Evolutionary conservation across 768 basidiomycete genomes (phyloP), one percentile per base, ranked within the genome.

Genomic region (Suillus clintonianus): DNA sequence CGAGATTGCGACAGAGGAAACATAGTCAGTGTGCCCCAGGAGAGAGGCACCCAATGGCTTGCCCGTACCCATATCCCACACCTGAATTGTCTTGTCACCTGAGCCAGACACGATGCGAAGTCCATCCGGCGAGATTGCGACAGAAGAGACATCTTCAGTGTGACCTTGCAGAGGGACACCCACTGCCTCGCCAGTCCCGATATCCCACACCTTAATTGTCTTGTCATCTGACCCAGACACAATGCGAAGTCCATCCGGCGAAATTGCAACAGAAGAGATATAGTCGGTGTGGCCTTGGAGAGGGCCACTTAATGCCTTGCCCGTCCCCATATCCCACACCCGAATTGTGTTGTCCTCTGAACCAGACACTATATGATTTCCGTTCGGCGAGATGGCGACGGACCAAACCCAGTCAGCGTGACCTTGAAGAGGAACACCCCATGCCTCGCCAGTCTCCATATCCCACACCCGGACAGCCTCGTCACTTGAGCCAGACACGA

Each of bases 161-260:
- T 65, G 64, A 1, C 48, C 64, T 36, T 5, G 19, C 27, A 65
- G 65, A 1, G 63, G 69, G 1, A 64, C 70, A 58, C 43, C 54
- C 63, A 74, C 43, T 8, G 65, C 62, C 30, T 65, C 69, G 3
- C 60, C 36, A 42, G 72, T 73, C 15, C 45, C 13, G 2, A 36
- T 36, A 55, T 55, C 27, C 53, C 53, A 55, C 53, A 55, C n/a
- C 3, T 24, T 27, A 8, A 55, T 14, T 3, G 37, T 37, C 10
- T 37, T 37, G 37, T 37, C 37, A 11, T 10, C 8, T 37, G 37
- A 37, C 0, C 76, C 76, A 0, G 75, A 76, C 10, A 71, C 64
- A 41, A 77, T 65, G 43, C 60, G 65, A 43, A 17, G 62, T 8
- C 75, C 74, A 11, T 76, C 75, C 0, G n/a, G 43, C 43, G 43